These are phyloP conservation scores for Euphorbia lathyris DNA, from an alignment of 345 rosid species.

Conservation along the genomic window DNA sequence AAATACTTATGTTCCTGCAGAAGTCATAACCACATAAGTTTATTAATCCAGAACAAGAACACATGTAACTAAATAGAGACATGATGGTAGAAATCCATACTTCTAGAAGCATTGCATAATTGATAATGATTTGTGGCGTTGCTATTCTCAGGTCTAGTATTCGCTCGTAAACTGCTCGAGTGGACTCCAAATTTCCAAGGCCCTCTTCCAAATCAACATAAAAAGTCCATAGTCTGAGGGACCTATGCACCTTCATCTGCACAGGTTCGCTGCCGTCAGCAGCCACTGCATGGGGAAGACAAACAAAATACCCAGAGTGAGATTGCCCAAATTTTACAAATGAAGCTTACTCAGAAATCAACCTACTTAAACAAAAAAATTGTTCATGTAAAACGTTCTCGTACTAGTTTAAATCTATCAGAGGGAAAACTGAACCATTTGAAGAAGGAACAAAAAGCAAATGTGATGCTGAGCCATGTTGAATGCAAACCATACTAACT, in stretches of 20 bases:
- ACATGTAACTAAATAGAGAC: neutral
- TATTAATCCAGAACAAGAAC: conserved; percentile 7
- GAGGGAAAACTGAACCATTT: neutral
- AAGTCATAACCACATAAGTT: conserved; percentile 10
- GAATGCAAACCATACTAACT: neutral
- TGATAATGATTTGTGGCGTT: conserved; percentile 90
- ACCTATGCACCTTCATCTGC: conserved; percentile 88
- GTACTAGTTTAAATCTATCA: neutral
- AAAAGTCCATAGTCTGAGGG: conserved; percentile 89
- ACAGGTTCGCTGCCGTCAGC: conserved; percentile 93
- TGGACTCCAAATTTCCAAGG: conserved; percentile 82
- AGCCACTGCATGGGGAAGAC: conserved; percentile 51
- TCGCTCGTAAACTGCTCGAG: conserved; percentile 87
- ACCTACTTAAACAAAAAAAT: neutral
- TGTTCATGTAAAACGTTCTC: neutral
- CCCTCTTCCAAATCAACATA: conserved; percentile 96
- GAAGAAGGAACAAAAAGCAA: neutral
- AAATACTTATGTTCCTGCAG: conserved; percentile 80
- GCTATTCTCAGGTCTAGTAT: conserved; percentile 93
- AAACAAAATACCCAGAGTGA: neutral
- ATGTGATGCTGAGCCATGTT: neutral
- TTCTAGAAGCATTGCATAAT: conserved; percentile 79
- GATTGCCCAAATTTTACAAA: neutral
- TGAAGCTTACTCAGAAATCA: conserved; percentile 1
- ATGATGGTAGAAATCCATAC: conserved; percentile 27